A percentile compares a stretch with the other conserved stretches of the same genome.
Evolutionary conservation across 805 yeast species (phyloP).

Genomic region (Teunomyces funiuensis): DNA sequence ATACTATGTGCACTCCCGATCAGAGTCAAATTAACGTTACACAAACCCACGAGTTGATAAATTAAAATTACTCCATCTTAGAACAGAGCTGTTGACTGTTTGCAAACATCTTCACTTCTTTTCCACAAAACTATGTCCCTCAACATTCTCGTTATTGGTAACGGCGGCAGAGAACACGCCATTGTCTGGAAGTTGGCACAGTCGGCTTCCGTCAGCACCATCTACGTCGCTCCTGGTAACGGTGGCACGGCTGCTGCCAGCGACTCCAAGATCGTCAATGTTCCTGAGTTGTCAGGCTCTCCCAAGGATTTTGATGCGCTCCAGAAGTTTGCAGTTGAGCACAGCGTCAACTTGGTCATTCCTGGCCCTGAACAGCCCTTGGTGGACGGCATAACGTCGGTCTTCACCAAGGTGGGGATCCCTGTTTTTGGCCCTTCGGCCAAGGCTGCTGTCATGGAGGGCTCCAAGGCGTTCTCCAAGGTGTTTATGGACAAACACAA

Average conservation of each 20-base stretch:
- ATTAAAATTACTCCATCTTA: slow-evolving; percentile 3
- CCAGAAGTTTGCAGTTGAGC: slow-evolving; percentile 69
- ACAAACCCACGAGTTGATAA: slow-evolving; percentile 5
- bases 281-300: slow-evolving; percentile 61
- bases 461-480: slow-evolving; percentile 92
- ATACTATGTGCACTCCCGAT: not conserved
- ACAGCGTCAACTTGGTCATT: slow-evolving; percentile 70
- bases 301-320: slow-evolving; percentile 68
- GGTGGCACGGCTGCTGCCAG: slow-evolving; percentile 72
- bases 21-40: slow-evolving; percentile 4
- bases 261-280: slow-evolving; percentile 57
- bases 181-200: slow-evolving; percentile 87
- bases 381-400: slow-evolving; percentile 84
- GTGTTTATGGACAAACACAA: slow-evolving; percentile 87
- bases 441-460: slow-evolving; percentile 92
- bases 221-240: slow-evolving; percentile 95
- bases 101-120: not conserved
- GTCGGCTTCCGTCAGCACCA: slow-evolving; percentile 65
- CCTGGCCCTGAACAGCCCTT: slow-evolving; percentile 99
- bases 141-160: slow-evolving; percentile 85
- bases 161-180: slow-evolving; percentile 99
- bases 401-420: slow-evolving; percentile 78
- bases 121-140: slow-evolving; percentile 14
- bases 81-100: not conserved
- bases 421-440: slow-evolving; percentile 97